These are phyloP conservation scores for Hebeloma cylindrosporum DNA, from an alignment of 768 basidiomycete genomes.

Conservation along the genomic window DNA sequence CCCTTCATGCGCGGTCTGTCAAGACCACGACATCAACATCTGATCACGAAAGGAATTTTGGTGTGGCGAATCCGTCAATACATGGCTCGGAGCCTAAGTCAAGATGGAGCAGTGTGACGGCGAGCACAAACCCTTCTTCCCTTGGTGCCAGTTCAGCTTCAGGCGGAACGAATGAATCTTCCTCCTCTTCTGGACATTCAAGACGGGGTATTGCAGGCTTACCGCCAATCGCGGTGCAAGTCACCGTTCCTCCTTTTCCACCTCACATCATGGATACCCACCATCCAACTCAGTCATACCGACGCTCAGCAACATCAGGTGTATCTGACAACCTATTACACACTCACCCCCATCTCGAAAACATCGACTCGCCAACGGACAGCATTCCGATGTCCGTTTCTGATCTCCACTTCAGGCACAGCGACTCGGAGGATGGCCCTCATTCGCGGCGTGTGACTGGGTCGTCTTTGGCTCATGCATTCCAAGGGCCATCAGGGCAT, in stretches of 20 bases:
- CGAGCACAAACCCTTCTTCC: conserved; percentile 35
- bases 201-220: conserved; percentile 22
- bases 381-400: conserved; percentile 58
- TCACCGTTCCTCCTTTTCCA: conserved; percentile 43
- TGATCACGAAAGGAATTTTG: background rate
- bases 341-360: conserved; percentile 32
- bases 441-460: conserved; percentile 27
- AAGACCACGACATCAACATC: conserved; percentile 14
- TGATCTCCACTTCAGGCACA: conserved; percentile 51
- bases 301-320: conserved; percentile 16
- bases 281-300: conserved; percentile 3
- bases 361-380: conserved; percentile 51
- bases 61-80: conserved; percentile 6
- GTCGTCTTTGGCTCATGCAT: no score
- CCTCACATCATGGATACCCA: conserved; percentile 28
- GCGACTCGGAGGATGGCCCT: conserved; percentile 32
- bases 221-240: conserved; percentile 44
- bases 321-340: conserved; percentile 29
- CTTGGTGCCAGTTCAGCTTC: conserved; percentile 17
- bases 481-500: conserved; percentile 7
- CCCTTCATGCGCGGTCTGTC: conserved; percentile 21
- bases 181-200: no score
- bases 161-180: conserved; percentile 17
- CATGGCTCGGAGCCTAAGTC: conserved; percentile 13
- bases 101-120: conserved; percentile 10